Evolutionary conservation across 805 yeast species (phyloP).

Genomic region (Maudiozyma pseudohumilis): DNA sequence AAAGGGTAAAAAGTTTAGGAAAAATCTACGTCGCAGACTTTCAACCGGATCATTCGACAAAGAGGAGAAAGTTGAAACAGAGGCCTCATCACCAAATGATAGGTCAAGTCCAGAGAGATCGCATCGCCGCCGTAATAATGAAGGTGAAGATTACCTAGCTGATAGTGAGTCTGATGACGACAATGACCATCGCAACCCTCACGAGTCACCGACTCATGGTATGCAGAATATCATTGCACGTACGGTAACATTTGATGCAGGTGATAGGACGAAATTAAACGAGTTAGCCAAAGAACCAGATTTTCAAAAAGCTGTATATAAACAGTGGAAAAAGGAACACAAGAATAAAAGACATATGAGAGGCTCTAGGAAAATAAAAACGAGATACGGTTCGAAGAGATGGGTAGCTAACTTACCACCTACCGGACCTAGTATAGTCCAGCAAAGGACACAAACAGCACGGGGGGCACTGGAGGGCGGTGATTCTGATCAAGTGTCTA

Average conservation of each 20-base stretch:
- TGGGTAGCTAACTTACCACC: slow-evolving; percentile 13
- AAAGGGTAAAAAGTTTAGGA: slow-evolving; percentile 15
- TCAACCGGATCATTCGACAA: slow-evolving; percentile 13
- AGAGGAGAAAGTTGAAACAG: neutral
- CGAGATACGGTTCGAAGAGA: slow-evolving; percentile 1
- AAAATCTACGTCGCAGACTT: slow-evolving; percentile 14
- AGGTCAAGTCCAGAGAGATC: neutral
- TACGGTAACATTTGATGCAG: slow-evolving; percentile 4
- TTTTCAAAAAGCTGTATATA: slow-evolving; percentile 35
- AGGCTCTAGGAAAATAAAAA: slow-evolving; percentile 1
- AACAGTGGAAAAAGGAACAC: slow-evolving; percentile 25
- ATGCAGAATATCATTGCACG: slow-evolving; percentile 11
- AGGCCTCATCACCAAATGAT: neutral
- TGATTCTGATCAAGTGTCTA: neutral
- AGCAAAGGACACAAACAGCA: neutral
- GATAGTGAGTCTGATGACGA: slow-evolving; percentile 23
- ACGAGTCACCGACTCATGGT: neutral
- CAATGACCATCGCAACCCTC: slow-evolving; percentile 8
- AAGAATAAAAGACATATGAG: slow-evolving; percentile 18
- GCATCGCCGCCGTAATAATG: neutral
- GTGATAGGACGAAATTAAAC: slow-evolving; percentile 13
- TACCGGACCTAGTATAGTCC: neutral
- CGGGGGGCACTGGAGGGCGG: no score
- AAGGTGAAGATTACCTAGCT: slow-evolving; percentile 18
- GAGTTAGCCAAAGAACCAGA: slow-evolving; percentile 35